Evolutionary conservation across 768 basidiomycete genomes (phyloP), one percentile per base, ranked within the genome.

Genomic region (Mycena belliarum): DNA sequence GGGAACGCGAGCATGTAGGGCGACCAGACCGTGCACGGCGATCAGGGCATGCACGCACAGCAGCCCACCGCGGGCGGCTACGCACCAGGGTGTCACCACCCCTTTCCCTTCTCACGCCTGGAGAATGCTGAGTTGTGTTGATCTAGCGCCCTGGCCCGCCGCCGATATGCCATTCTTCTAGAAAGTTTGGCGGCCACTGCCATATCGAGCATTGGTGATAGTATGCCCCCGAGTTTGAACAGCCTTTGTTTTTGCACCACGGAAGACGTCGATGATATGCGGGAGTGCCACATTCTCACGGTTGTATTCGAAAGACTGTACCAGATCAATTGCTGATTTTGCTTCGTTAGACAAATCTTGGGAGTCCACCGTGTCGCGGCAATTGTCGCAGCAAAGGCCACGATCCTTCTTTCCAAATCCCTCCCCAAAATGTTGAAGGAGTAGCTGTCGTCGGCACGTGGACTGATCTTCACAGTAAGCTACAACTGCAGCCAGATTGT

Each of bases 381-480:
- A 38, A 38, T 38, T 38, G 6, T 10, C 18, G 18, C 37, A 38
- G 6, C 37, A 16, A 35, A 32, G 29, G 14, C 38, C 15, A 12
- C 57, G 52, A n/a, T 58, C 25, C 14, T 51, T 32, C 15, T 28
- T 15, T 6, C 42, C 38, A 23, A 52, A 58, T 6, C 7, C 4
- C 41, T 58, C 57, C 14, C 38, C 57, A 24, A 58, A 58, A 33
- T 58, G 20, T 4, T 26, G 21, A 2, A 58, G 50, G 21, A 58
- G 44, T 4, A 47, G 44, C 21, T 52, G 28, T 7, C 49, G 49
- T 4, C 49, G 49, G 33, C 57, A 58, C 4, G 4, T 38, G 14
- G 7, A 8, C 10, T 38, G 37, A 3, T 18, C 12, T 12, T 38
- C 37, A 38, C 37, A 38, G 10, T 38, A 38, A 4, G 16, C 37